Percentiles rank a stretch among this genome's conserved stretches.
Evolutionary conservation across 805 yeast genomes (phyloP).

Genomic region (Scheffersomyces coipomensis): DNA sequence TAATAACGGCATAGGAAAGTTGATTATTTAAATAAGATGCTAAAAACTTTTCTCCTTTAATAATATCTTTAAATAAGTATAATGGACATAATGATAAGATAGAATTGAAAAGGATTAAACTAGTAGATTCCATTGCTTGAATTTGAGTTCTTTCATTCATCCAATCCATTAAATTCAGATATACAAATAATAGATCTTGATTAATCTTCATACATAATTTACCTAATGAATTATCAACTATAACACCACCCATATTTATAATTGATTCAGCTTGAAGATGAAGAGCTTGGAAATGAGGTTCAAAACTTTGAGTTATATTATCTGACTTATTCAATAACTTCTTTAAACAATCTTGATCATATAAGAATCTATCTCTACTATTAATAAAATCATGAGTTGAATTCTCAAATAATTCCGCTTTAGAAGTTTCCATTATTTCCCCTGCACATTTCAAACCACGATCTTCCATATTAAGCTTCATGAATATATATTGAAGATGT

Average conservation of each 20-base stretch:
- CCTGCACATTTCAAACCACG: slow-evolving; percentile 3
- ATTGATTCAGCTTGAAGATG: neutral
- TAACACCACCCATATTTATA: neutral
- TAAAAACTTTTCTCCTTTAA: neutral
- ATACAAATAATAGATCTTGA: neutral
- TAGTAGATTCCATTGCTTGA: neutral
- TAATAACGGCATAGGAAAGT: neutral
- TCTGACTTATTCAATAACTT: neutral
- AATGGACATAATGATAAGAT: neutral
- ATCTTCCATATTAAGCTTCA: neutral
- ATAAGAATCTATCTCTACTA: neutral
- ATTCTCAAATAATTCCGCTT: neutral
- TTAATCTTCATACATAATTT: neutral
- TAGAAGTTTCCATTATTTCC: slow-evolving; percentile 4
- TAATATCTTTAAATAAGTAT: neutral
- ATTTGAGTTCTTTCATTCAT: neutral
- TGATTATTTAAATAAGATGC: neutral
- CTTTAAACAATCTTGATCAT: slow-evolving; percentile 1
- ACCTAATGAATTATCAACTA: neutral
- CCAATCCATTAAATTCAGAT: neutral
- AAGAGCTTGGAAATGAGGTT: neutral
- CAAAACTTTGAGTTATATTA: too few relatives aligned
- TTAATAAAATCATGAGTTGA: neutral
- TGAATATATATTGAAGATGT: slow-evolving; percentile 1
- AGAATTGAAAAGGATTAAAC: neutral